phyloP scores from a whole-genome alignment of 331 rosid genomes.

The Pyracantha coccinea region DNA sequence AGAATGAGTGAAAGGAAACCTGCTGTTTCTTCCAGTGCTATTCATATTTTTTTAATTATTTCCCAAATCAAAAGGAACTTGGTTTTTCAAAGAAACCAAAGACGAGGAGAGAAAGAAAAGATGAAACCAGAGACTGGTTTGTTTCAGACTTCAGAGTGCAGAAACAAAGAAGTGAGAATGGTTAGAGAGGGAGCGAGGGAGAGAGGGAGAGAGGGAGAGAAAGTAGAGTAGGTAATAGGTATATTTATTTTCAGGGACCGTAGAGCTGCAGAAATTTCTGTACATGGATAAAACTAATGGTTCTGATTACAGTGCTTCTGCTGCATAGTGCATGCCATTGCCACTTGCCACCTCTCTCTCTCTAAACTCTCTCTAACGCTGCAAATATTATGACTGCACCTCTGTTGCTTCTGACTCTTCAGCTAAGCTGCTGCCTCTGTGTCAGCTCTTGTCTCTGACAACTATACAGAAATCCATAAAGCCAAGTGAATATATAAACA shows the following conservation, averaged over 20 bases:
- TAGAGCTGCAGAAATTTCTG: conserved; percentile 87
- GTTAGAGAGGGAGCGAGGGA: neutral
- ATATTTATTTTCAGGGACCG: conserved; percentile 88
- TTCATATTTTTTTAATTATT: conserved; percentile 2
- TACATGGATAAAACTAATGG: conserved; percentile 84
- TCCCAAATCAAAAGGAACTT: neutral
- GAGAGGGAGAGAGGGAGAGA: neutral
- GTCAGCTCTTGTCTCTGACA: conserved; percentile 93
- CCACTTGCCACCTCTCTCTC: neutral
- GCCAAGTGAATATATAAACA: neutral
- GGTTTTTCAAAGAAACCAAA: neutral
- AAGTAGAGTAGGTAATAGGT: conserved; percentile 38
- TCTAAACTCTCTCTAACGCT: conserved; percentile 25
- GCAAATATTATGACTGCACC: conserved; percentile 68
- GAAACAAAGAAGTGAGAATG: conserved; percentile 17
- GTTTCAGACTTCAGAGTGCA: conserved; percentile 14
- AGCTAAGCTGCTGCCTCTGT: conserved; percentile 48
- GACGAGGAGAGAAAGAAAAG: neutral
- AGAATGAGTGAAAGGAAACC: conserved; percentile 73
- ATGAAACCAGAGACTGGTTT: neutral
- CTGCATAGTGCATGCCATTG: conserved; percentile 42
- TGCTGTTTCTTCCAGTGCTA: conserved; percentile 64
- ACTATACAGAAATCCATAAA: conserved; percentile 80
- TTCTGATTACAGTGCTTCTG: conserved; percentile 50
- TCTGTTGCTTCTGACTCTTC: conserved; percentile 57